Conservation (phyloP, 2,329 filamentous ascomycete species). For the Alternaria solani region DNA sequence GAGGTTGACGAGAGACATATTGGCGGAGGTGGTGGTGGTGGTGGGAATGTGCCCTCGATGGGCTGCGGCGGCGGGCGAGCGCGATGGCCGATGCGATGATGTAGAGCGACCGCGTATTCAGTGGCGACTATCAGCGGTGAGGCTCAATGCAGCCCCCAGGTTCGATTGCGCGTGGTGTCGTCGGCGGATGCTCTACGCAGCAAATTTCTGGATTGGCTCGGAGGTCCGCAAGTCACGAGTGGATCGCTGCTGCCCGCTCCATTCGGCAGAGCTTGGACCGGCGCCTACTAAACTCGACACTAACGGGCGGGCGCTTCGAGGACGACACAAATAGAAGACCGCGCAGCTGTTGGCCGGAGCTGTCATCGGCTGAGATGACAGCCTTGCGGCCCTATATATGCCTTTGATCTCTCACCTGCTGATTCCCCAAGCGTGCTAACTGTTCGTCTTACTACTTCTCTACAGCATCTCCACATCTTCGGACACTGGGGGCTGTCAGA, state of each 20-base stretch:
- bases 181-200: constrained; percentile 24
- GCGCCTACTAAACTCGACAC: constrained; percentile 29
- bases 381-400: constrained; percentile 29
- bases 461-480: constrained; percentile 4
- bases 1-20: constrained; percentile 78
- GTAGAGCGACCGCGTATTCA: neutral
- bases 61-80: constrained; percentile 27
- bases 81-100: constrained; percentile 11
- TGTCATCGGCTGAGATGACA: constrained; percentile 22
- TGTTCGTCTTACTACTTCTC: constrained; percentile 11
- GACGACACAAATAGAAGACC: constrained; percentile 45
- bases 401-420: constrained; percentile 10
- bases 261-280: constrained; percentile 29
- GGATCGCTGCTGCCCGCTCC: constrained; percentile 14
- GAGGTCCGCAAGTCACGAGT: constrained; percentile 40
- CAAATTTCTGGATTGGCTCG: constrained; percentile 44
- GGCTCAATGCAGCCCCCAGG: constrained; percentile 17
- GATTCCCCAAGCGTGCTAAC: constrained; percentile 24
- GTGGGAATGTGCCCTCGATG: constrained; percentile 37
- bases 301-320: constrained; percentile 44
- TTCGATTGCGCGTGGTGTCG: constrained; percentile 36
- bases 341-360: constrained; percentile 27
- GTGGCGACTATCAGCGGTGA: constrained; percentile 7
- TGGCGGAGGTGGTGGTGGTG: constrained; percentile 22
- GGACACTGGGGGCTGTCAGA: constrained; percentile 12